Evolutionary conservation across 106 monocot genomes (phyloP).

Genomic region (Platanthera zijinensis): DNA sequence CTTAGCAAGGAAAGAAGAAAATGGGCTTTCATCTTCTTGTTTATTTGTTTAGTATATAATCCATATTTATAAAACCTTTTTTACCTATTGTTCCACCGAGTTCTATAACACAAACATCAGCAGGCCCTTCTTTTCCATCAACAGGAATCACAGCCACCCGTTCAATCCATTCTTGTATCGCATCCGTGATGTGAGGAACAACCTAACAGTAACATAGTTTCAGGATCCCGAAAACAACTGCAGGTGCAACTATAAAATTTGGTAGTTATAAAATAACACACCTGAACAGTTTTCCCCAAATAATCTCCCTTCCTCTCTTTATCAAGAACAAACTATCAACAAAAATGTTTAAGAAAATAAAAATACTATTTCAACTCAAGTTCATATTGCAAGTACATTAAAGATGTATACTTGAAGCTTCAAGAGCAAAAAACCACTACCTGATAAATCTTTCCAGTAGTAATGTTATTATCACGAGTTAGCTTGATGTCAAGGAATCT

Average conservation of each 20-base stretch:
- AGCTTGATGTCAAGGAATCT: slow-evolving; percentile 51
- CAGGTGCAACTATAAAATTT: not conserved
- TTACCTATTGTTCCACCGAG: slow-evolving; percentile 94
- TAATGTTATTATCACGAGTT: slow-evolving; percentile 64
- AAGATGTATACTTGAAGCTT: not conserved
- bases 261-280: slow-evolving; percentile 3
- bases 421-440: slow-evolving; percentile 14
- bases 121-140: slow-evolving; percentile 78
- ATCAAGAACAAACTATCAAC: slow-evolving; percentile 47
- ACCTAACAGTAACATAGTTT: slow-evolving; percentile 31
- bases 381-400: not conserved
- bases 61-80: not conserved
- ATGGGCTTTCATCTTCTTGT: not conserved
- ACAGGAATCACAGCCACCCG: slow-evolving; percentile 68
- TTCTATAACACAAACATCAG: slow-evolving; percentile 92
- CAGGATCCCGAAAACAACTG: not conserved
- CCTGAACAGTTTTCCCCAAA: slow-evolving; percentile 72
- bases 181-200: slow-evolving; percentile 80
- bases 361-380: not conserved
- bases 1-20: not conserved
- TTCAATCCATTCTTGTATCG: slow-evolving; percentile 94
- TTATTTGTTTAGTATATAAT: not conserved
- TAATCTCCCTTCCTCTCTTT: slow-evolving; percentile 74
- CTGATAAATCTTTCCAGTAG: slow-evolving; percentile 74
- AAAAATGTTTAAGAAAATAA: slow-evolving; percentile 6